phyloP scores from a whole-genome alignment of 208 protist genomes.

The Trypanosomatidae sp. region DNA sequence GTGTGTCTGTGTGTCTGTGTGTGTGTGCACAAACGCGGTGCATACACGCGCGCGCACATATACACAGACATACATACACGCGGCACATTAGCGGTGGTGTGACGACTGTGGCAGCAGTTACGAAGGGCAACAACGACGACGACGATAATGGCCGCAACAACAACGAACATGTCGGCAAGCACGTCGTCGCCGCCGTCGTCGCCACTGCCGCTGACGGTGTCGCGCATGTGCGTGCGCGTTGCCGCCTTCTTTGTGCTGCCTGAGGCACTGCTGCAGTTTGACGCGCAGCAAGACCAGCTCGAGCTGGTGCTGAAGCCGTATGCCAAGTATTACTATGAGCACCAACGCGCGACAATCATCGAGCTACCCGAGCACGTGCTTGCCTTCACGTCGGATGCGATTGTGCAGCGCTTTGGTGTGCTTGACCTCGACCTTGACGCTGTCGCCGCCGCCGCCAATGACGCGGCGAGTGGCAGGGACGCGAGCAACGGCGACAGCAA shows the following conservation, averaged over 20 bases:
- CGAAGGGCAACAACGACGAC: no score
- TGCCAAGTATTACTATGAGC: conserved; percentile 38
- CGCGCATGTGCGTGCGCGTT: neutral
- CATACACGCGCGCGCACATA: neutral
- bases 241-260: conserved; percentile 37
- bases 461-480: neutral
- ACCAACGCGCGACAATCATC: conserved; percentile 22
- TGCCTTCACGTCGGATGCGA: conserved; percentile 20
- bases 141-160: no score
- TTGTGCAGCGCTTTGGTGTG: conserved; percentile 22
- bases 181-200: neutral
- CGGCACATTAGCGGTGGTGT: no score
- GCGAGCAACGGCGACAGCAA: neutral
- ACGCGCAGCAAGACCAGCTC: conserved; percentile 15
- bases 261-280: conserved; percentile 24
- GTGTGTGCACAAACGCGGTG: neutral
- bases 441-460: neutral
- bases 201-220: conserved; percentile 6
- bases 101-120: neutral
- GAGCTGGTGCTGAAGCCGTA: conserved; percentile 36
- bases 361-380: conserved; percentile 24
- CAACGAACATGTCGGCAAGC: neutral
- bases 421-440: conserved; percentile 37
- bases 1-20: neutral
- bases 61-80: neutral